Conservation (phyloP, 148 eudicot species). For the Euryodendron excelsum region DNA sequence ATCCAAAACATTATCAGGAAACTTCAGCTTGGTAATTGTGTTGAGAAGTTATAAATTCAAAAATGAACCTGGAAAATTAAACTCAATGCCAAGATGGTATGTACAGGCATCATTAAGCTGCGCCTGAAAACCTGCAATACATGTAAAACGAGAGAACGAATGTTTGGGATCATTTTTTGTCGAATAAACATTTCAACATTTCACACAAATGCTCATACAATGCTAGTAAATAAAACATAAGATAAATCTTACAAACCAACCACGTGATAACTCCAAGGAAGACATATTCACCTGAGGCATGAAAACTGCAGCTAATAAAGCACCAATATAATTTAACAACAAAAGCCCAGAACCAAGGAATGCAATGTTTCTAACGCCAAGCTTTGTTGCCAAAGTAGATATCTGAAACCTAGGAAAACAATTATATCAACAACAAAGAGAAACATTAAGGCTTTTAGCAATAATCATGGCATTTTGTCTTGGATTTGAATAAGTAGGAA, state of each 20-base stretch:
- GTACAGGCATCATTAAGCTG: constrained; percentile 87
- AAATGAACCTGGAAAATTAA: constrained; percentile 75
- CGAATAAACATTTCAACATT: neutral
- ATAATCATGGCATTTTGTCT: neutral
- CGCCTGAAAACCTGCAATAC: constrained; percentile 71
- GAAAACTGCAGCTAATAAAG: constrained; percentile 66
- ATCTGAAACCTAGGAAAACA: constrained; percentile 66
- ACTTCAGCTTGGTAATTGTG: neutral
- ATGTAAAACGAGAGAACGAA: constrained; percentile 15
- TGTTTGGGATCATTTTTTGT: neutral
- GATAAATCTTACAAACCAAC: neutral
- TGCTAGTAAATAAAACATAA: constrained; percentile 1
- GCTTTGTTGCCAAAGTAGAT: constrained; percentile 92
- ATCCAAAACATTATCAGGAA: neutral
- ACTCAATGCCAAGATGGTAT: constrained; percentile 60
- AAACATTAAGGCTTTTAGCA: constrained; percentile 1
- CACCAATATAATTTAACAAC: constrained; percentile 78
- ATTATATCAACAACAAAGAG: neutral
- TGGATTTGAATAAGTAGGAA: constrained; percentile 2
- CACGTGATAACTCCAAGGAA: neutral
- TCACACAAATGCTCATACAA: neutral
- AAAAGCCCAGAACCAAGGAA: constrained; percentile 92
- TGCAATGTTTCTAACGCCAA: constrained; percentile 92
- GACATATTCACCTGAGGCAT: constrained; percentile 62
- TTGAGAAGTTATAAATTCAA: neutral